Percentiles rank a stretch among this genome's conserved stretches.
phyloP scores from a whole-genome alignment of 257 asterid genomes.

The Mitragyna speciosa region DNA sequence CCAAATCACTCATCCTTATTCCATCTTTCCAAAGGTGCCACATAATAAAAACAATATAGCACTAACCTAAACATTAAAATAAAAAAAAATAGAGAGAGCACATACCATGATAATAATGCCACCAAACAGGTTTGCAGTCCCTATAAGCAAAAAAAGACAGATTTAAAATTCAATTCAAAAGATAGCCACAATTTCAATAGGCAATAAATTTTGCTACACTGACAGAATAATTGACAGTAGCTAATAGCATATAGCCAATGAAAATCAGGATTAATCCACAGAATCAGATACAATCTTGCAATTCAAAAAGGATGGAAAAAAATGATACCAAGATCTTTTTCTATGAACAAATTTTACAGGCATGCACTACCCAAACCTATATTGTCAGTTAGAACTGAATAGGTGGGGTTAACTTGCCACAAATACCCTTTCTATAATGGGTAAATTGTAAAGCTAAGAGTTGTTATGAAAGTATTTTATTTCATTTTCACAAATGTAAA shows the following conservation, averaged over 20 bases:
- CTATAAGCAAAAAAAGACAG: conserved; percentile 43
- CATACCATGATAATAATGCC: conserved; percentile 87
- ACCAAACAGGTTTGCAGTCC: conserved; percentile 94
- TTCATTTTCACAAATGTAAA: neutral
- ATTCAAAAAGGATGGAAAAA: neutral
- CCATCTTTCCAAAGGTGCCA: neutral
- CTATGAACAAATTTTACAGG: neutral
- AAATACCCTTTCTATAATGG: neutral
- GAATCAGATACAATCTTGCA: neutral
- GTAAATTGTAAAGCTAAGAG: neutral
- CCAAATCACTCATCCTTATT: neutral
- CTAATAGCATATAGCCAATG: neutral
- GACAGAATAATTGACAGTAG: neutral
- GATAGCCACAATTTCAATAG: neutral
- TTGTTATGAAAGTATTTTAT: neutral
- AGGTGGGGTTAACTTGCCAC: neutral
- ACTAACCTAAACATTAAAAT: conserved; percentile 3
- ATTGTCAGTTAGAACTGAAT: neutral
- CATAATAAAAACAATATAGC: neutral
- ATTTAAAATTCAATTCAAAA: conserved; percentile 26
- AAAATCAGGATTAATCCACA: neutral
- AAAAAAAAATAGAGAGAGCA: conserved; percentile 10
- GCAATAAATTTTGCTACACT: neutral
- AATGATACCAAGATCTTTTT: neutral
- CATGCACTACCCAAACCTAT: neutral